Evolutionary conservation across 345 rosid species (phyloP).

Genomic region (Eucalyptus dawsonii): DNA sequence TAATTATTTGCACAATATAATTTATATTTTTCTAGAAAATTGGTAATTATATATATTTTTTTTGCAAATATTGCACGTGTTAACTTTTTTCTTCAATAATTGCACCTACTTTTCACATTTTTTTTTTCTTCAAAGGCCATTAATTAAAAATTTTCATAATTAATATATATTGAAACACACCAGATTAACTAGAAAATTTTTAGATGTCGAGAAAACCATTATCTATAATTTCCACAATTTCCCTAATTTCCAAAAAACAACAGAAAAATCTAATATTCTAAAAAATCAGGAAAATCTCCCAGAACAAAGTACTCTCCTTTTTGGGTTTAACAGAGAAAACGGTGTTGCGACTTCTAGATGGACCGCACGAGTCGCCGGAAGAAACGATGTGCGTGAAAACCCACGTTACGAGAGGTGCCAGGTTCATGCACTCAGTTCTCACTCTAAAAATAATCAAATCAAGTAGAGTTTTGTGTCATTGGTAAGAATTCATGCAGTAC

Average conservation of each 20-base stretch:
- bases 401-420: too few relatives aligned
- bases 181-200: background rate
- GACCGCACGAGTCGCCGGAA: fast-evolving
- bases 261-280: background rate
- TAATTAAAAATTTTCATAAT: background rate
- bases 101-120: background rate
- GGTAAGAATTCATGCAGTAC: too few relatives aligned
- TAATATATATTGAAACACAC: fast-evolving
- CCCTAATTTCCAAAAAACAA: background rate
- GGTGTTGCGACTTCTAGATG: background rate
- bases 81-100: background rate
- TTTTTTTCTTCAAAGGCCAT: background rate
- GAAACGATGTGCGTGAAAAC: background rate
- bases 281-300: background rate
- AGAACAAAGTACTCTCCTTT: background rate
- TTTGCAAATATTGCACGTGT: background rate
- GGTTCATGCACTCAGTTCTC: background rate
- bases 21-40: background rate
- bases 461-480: background rate
- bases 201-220: background rate
- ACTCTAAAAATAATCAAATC: too few relatives aligned
- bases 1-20: background rate
- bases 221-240: too few relatives aligned
- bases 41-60: background rate
- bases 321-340: background rate